Base-by-base conservation (phyloP, 2,329 filamentous ascomycete species). In the Arthrobotrys conoides region DNA sequence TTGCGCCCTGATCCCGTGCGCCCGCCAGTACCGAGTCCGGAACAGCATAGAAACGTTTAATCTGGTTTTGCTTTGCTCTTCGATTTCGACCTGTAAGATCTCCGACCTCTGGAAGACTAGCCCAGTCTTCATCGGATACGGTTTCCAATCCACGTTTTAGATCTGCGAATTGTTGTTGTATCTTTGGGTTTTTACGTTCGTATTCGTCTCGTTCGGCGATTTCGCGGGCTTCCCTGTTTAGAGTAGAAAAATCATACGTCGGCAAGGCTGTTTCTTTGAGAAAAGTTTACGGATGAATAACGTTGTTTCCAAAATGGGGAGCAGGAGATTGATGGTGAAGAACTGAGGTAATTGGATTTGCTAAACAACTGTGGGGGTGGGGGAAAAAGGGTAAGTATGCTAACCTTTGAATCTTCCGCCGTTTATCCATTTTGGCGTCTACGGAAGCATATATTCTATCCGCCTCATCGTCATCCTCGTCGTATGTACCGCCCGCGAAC, bases 101-200 rank as follows among this genome's bases (percentile, higher is more conserved):
- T 82, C 96, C 96, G 38, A 97, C 95, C 83, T 99, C 96, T 4
- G 96, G 96, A 48, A 99, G 87, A 82, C 91, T 96, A 46, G 93
- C 94, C 96, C 96, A 99, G 82, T 99, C 94, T 80, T 99, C 95
- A 84, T 98, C 95, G 51, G 93, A 92, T 30, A 99, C 92, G 5
- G 91, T 92, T 48, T 92, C 91, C 44, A 99, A 88, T 4, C 93
- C 93, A 83, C 96, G 90, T 85, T 99, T 99, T 65, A 98, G 86
- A 82, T 98, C 96, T 83, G 94, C 94, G 84, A 99, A 99, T 84
- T 99, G 96, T 82, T 97, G 93, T 83, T 97, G 93, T 66, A 99
- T 97, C 86, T 98, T 99, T 14, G 96, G 96, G 84, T 99, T 98
- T 84, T 97, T 95, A 82, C 92, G 91, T 86, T 99, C 95, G 88